Evolutionary conservation across 2,329 filamentous ascomycete genomes (phyloP).

Genomic region (Penicillium frequentans): DNA sequence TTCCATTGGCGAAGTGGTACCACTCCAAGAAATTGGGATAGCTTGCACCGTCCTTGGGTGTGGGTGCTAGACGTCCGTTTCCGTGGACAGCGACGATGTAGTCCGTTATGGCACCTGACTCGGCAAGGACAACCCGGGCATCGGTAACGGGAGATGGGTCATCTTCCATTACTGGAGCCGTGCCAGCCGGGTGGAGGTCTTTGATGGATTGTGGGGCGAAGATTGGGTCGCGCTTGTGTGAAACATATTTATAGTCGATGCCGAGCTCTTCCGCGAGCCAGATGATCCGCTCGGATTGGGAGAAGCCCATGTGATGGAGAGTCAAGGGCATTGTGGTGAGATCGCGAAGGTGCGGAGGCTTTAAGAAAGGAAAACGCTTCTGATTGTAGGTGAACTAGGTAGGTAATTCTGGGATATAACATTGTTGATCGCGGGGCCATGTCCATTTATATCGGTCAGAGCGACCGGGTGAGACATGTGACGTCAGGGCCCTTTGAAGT

Average conservation of each 20-base stretch:
- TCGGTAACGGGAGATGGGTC: conserved; percentile 20
- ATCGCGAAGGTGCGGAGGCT: not conserved
- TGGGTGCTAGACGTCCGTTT: conserved; percentile 14
- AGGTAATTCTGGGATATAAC: not conserved
- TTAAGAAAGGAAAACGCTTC: not conserved
- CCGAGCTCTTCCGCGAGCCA: conserved; percentile 26
- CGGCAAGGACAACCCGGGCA: conserved; percentile 16
- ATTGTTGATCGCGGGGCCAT: not conserved
- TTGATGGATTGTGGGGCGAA: conserved; percentile 22
- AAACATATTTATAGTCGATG: conserved; percentile 19
- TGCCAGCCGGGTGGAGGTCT: conserved; percentile 21
- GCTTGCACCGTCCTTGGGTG: conserved; percentile 18
- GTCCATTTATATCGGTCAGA: not conserved
- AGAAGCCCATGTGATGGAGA: conserved; percentile 21
- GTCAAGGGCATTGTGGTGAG: conserved; percentile 18
- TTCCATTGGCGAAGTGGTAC: conserved; percentile 24
- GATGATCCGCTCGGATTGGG: conserved; percentile 26
- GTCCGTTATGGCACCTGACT: conserved; percentile 22
- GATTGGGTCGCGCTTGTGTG: conserved; percentile 23
- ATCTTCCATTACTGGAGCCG: conserved; percentile 23
- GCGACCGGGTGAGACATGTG: not conserved
- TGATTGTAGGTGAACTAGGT: not conserved
- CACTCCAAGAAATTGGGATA: conserved; percentile 22
- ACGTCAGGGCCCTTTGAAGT: not conserved
- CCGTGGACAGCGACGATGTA: conserved; percentile 22